Conservation (phyloP, 441 rosid genomes). For the Viola pubescens region DNA sequence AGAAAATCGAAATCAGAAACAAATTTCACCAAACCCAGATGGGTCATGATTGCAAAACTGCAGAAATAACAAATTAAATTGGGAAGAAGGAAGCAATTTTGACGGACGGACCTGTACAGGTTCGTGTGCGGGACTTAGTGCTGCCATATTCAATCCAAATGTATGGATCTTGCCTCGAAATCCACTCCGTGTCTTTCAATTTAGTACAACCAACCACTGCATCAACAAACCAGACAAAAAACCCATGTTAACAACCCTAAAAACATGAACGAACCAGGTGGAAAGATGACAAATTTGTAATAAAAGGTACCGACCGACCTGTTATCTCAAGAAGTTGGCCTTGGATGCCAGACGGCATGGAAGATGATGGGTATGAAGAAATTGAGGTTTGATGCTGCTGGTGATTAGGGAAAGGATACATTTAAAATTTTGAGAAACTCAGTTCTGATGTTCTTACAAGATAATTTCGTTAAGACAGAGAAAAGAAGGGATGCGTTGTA, state of each 20-base stretch:
- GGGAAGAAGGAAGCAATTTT: too few relatives aligned
- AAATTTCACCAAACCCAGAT: too few relatives aligned
- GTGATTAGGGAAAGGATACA: too few relatives aligned
- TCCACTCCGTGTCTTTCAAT: conserved; percentile 91
- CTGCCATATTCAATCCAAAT: conserved; percentile 68
- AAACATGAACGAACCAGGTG: background rate
- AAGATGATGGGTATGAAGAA: conserved; percentile 2
- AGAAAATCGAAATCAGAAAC: too few relatives aligned
- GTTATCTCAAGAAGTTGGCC: conserved; percentile 81
- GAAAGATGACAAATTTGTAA: background rate
- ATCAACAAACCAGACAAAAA: conserved; percentile 5
- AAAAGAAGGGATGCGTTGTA: too few relatives aligned
- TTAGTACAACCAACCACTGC: conserved; percentile 75
- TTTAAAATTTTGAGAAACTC: too few relatives aligned
- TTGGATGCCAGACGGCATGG: conserved; percentile 51
- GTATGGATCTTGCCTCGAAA: conserved; percentile 86
- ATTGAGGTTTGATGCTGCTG: background rate
- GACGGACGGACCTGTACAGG: conserved; percentile 54
- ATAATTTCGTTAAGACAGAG: too few relatives aligned
- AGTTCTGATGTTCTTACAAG: too few relatives aligned
- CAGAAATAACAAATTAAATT: too few relatives aligned
- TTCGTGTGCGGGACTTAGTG: conserved; percentile 56
- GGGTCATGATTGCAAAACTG: too few relatives aligned
- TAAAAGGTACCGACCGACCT: conserved; percentile 23
- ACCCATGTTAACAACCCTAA: background rate